phyloP scores from a whole-genome alignment of 2,329 filamentous ascomycete genomes.

The Cytospora chrysosperma region DNA sequence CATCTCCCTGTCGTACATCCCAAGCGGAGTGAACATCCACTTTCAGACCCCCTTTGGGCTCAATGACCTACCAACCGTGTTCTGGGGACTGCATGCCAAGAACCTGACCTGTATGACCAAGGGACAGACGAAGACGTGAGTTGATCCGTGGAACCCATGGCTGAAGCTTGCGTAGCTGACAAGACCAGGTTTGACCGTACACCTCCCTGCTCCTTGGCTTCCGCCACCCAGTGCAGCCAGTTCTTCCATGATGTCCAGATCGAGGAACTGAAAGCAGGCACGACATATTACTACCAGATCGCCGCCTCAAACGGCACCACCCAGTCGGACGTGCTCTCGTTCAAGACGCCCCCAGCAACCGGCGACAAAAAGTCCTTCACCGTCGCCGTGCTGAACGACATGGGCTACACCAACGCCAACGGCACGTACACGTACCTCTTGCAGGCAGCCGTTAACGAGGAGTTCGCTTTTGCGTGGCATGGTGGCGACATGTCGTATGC shows the following conservation, averaged over 20 bases:
- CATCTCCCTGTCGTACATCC: slow-evolving; percentile 47
- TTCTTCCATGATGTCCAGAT: slow-evolving; percentile 53
- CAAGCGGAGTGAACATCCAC: slow-evolving; percentile 50
- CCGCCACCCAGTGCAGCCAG: slow-evolving; percentile 49
- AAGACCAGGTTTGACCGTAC: slow-evolving; percentile 47
- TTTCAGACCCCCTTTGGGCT: slow-evolving; percentile 54
- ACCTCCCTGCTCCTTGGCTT: slow-evolving; percentile 46
- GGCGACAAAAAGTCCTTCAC: slow-evolving; percentile 43
- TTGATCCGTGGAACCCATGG: neutral
- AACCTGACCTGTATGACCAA: slow-evolving; percentile 36
- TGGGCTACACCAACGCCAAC: slow-evolving; percentile 53
- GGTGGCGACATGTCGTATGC: slow-evolving; percentile 52
- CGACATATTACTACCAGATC: slow-evolving; percentile 53
- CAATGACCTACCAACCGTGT: slow-evolving; percentile 41
- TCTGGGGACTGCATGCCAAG: slow-evolving; percentile 40
- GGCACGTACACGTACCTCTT: slow-evolving; percentile 46
- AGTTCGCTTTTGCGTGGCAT: slow-evolving; percentile 49
- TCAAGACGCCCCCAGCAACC: slow-evolving; percentile 45
- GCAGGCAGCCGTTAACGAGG: slow-evolving; percentile 42
- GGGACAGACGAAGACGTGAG: slow-evolving; percentile 43
- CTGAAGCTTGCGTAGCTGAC: neutral
- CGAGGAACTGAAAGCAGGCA: slow-evolving; percentile 39
- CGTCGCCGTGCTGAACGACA: slow-evolving; percentile 50
- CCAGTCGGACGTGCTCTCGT: slow-evolving; percentile 43
- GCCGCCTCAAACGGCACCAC: slow-evolving; percentile 49